phyloP scores from a whole-genome alignment of 768 basidiomycete species.

The Tylopilus subfusipes region DNA sequence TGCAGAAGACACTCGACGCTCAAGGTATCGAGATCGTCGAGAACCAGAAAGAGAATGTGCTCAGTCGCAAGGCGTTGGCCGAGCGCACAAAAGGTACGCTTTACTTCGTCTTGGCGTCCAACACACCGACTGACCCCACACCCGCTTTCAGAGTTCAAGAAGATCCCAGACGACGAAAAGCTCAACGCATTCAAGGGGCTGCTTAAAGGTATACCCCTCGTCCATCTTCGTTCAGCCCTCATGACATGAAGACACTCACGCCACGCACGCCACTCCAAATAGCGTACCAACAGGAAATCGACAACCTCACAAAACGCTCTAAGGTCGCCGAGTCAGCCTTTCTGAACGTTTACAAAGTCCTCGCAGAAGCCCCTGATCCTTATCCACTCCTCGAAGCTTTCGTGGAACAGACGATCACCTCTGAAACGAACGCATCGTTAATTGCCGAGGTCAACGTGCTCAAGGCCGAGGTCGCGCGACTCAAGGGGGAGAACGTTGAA shows the following conservation, averaged over 20 bases:
- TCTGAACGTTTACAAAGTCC: constrained; percentile 91
- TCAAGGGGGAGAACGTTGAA: constrained; percentile 81
- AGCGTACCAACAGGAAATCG: constrained; percentile 98
- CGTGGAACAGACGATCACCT: constrained; percentile 92
- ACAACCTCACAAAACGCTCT: constrained; percentile 88
- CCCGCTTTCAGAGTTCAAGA: constrained; percentile 79
- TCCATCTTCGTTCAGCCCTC: background rate
- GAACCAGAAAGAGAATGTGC: constrained; percentile 95
- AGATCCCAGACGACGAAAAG: constrained; percentile 88
- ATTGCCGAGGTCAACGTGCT: constrained; percentile 71
- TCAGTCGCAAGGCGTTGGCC: constrained; percentile 90
- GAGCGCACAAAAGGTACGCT: constrained; percentile 88
- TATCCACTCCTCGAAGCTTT: constrained; percentile 95
- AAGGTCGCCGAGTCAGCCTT: constrained; percentile 94
- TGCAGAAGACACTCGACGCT: constrained; percentile 89
- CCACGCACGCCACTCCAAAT: background rate
- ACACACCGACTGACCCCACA: background rate
- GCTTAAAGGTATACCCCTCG: constrained; percentile 62
- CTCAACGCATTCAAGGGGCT: constrained; percentile 82
- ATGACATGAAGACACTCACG: too few relatives aligned
- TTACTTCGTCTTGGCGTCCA: background rate
- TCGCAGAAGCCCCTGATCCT: constrained; percentile 97
- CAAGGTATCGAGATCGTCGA: constrained; percentile 96
- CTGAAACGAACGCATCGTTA: constrained; percentile 29
- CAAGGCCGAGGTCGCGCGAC: constrained; percentile 65